These are phyloP conservation scores for Phytophthora podocarpi DNA, from an alignment of 352 stramenopile species.

Conservation along the genomic window DNA sequence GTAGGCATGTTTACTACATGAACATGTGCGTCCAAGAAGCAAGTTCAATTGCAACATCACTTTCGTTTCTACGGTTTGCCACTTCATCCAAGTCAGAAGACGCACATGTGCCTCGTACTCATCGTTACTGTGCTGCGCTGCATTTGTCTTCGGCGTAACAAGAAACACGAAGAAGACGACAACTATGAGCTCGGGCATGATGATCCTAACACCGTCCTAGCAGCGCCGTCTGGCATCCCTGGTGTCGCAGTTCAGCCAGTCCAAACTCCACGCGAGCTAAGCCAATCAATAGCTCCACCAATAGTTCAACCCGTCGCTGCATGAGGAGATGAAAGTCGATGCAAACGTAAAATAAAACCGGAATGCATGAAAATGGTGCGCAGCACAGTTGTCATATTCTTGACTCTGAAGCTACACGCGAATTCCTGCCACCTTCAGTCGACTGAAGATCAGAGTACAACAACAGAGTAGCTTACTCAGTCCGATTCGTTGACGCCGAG, in stretches of 20 bases:
- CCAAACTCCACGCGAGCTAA: background rate
- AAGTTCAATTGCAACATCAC: no score
- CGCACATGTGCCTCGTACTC: conserved; percentile 19
- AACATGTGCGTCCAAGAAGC: no score
- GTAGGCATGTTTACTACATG: conserved; percentile 13
- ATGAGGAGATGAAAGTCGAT: background rate
- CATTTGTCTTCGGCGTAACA: conserved; percentile 8
- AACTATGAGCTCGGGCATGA: conserved; percentile 2
- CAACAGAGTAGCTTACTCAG: no score
- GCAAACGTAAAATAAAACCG: background rate
- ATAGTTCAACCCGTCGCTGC: background rate
- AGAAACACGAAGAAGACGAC: conserved; percentile 4
- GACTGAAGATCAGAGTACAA: no score
- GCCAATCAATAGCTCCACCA: background rate
- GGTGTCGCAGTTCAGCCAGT: conserved; percentile 1
- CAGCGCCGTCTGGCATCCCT: conserved; percentile 1
- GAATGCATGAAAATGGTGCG: no score
- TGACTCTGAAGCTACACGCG: no score
- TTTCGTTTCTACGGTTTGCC: conserved; percentile 5
- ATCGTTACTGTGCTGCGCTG: conserved; percentile 2
- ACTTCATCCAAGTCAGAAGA: background rate
- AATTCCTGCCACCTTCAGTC: no score
- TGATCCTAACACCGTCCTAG: background rate
- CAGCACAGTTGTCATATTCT: no score
- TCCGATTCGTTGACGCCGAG: no score